These are phyloP conservation scores for Marasmius fiardii DNA, from an alignment of 1,284 basidiomycete species.

Conservation along the genomic window DNA sequence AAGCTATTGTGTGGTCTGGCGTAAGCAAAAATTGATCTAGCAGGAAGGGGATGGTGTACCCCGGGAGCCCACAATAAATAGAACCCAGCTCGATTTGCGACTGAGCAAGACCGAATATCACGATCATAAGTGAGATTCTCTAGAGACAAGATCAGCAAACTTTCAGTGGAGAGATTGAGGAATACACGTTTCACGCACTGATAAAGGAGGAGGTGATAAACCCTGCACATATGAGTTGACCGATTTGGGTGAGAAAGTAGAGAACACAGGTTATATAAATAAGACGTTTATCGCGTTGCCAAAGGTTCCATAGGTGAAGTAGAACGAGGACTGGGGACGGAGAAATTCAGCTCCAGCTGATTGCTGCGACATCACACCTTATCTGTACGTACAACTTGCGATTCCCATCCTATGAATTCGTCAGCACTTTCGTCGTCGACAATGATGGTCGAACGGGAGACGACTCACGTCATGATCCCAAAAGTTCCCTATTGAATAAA, in stretches of 20 bases:
- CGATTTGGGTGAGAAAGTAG: neutral
- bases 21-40: neutral
- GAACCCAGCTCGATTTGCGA: neutral
- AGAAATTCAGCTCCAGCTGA: no score
- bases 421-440: neutral
- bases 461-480: neutral
- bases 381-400: no score
- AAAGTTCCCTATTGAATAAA: neutral
- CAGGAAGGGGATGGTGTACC: neutral
- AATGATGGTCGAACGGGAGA: neutral
- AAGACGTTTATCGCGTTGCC: conserved; percentile 1
- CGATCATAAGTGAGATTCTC: neutral
- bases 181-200: neutral
- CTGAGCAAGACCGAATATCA: neutral
- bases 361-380: no score
- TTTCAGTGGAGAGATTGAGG: no score
- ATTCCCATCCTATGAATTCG: no score
- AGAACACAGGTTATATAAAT: neutral
- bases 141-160: no score
- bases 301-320: conserved; percentile 10
- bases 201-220: neutral
- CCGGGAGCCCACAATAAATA: conserved; percentile 4
- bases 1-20: neutral
- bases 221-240: neutral
- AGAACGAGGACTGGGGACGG: conserved; percentile 8